Conservation (phyloP, 1,284 basidiomycete genomes). For the Inonotus obliquus region DNA sequence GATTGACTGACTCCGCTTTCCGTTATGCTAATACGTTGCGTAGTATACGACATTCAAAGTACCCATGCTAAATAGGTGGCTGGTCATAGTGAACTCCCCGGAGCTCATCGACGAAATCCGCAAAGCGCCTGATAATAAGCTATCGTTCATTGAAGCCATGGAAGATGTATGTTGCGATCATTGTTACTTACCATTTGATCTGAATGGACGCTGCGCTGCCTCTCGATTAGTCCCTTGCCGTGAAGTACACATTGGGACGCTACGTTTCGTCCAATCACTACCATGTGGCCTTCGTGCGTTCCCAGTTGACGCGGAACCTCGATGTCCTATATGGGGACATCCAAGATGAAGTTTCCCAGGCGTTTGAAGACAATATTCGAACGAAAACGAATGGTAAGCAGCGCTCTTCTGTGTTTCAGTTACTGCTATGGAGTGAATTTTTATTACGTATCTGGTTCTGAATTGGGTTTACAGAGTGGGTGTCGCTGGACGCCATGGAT, state of each 20-base stretch:
- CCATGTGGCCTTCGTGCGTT: slow-evolving; percentile 23
- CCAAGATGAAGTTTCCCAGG: slow-evolving; percentile 19
- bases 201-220: neutral
- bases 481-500: slow-evolving; percentile 27
- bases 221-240: neutral
- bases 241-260: slow-evolving; percentile 10
- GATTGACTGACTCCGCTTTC: neutral
- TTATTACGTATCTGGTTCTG: no score
- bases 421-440: no score
- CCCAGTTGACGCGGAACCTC: slow-evolving; percentile 25
- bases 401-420: no score
- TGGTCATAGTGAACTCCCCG: slow-evolving; percentile 25
- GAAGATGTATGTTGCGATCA: slow-evolving; percentile 23
- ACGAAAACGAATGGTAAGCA: neutral
- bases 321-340: slow-evolving; percentile 22
- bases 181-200: neutral
- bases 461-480: no score
- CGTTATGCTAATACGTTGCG: slow-evolving; percentile 18
- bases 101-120: slow-evolving; percentile 30
- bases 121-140: slow-evolving; percentile 29
- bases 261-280: slow-evolving; percentile 19
- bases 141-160: slow-evolving; percentile 24
- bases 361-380: slow-evolving; percentile 19
- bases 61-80: slow-evolving; percentile 26
- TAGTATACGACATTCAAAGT: slow-evolving; percentile 25